A percentile compares a stretch with the other conserved stretches of the same genome.
These are phyloP conservation scores for Micractinium conductrix DNA, from an alignment of 139 green algal species.

Conservation along the genomic window DNA sequence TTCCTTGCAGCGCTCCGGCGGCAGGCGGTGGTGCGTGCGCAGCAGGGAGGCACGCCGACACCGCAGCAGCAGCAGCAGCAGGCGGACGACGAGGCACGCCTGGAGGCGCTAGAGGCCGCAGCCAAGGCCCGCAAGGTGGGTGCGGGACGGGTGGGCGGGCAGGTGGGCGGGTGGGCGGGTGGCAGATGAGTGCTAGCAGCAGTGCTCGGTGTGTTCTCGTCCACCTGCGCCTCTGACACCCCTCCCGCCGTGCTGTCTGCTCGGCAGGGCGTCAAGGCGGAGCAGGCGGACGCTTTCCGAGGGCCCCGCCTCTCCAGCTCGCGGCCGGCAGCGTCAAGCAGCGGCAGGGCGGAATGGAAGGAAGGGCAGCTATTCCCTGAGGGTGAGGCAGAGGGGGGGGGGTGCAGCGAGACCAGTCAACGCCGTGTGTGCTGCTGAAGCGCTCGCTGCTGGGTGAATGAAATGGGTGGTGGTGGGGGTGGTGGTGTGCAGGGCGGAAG, in stretches of 20 bases:
- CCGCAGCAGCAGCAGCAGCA: slow-evolving; percentile 19
- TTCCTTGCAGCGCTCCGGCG: neutral
- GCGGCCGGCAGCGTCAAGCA: neutral
- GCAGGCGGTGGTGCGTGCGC: slow-evolving; percentile 2
- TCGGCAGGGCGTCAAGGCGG: slow-evolving; percentile 41
- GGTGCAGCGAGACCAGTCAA: too few species aligned
- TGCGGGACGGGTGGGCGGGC: too few species aligned
- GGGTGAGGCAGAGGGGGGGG: too few species aligned
- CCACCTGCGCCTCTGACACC: too few species aligned
- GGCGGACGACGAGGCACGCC: slow-evolving; percentile 37
- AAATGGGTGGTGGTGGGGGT: too few species aligned
- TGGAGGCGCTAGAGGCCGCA: slow-evolving; percentile 51
- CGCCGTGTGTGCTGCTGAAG: too few species aligned
- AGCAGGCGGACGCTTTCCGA: slow-evolving; percentile 25
- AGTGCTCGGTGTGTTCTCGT: too few species aligned
- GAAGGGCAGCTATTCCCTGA: slow-evolving; percentile 81
- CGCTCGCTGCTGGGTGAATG: too few species aligned
- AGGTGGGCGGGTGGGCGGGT: too few species aligned
- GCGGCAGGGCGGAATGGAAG: slow-evolving; percentile 59
- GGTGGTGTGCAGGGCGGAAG: too few species aligned
- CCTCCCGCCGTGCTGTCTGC: too few species aligned
- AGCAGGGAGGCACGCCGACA: slow-evolving; percentile 12
- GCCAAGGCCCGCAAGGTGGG: slow-evolving; percentile 11
- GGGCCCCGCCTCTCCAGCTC: neutral
- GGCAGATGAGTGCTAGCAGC: too few species aligned